Conservation (phyloP, 345 rosid species). For the Iberis pinnata region DNA sequence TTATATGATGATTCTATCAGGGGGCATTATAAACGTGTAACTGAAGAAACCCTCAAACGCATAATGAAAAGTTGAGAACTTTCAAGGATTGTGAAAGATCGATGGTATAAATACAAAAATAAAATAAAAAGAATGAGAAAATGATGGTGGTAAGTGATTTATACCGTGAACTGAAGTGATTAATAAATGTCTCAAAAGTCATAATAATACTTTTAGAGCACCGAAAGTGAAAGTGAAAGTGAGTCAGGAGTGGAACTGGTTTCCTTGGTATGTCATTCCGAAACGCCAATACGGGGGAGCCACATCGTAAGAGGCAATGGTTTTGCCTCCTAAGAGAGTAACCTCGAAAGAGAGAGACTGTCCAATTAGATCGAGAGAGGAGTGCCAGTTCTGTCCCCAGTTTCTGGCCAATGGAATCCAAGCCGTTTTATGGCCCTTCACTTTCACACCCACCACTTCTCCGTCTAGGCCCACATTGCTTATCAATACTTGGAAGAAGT, state of each 20-base stretch:
- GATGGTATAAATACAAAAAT: too few relatives aligned
- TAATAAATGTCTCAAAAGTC: too few relatives aligned
- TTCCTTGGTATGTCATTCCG: slow-evolving; percentile 78
- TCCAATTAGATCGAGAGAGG: slow-evolving; percentile 57
- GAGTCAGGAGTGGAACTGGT: slow-evolving; percentile 48
- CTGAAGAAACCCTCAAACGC: too few relatives aligned
- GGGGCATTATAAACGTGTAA: too few relatives aligned
- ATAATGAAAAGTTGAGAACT: too few relatives aligned
- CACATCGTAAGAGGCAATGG: slow-evolving; percentile 68
- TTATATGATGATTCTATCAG: too few relatives aligned
- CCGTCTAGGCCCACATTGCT: slow-evolving; percentile 82
- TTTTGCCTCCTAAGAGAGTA: slow-evolving; percentile 48
- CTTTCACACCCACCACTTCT: slow-evolving; percentile 69
- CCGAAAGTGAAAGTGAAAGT: slow-evolving; percentile 16
- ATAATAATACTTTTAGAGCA: background rate
- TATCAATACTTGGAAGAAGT: slow-evolving; percentile 63
- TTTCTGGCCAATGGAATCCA: slow-evolving; percentile 95
- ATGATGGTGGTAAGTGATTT: too few relatives aligned
- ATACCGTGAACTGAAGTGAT: too few relatives aligned
- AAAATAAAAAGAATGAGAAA: too few relatives aligned
- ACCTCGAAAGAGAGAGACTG: slow-evolving; percentile 91
- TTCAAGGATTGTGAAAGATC: too few relatives aligned
- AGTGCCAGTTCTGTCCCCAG: slow-evolving; percentile 92
- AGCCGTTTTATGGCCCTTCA: slow-evolving; percentile 85
- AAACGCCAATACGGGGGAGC: slow-evolving; percentile 78